These are phyloP conservation scores for Colletotrichum camelliae DNA, from an alignment of 2,329 filamentous ascomycete genomes.

Conservation along the genomic window DNA sequence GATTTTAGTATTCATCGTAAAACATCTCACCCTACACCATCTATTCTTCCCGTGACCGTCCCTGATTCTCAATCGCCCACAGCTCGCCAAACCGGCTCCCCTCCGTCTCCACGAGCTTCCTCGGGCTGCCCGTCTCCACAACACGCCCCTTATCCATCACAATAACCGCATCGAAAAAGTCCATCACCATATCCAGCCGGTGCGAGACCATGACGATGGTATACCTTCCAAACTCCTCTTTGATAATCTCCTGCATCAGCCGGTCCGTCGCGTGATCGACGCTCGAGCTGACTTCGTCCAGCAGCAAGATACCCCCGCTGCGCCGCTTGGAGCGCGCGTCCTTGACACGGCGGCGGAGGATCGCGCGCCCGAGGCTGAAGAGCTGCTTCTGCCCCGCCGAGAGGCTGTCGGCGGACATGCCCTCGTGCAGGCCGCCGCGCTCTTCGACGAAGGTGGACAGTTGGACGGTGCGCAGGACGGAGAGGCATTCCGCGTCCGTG, in stretches of 20 bases:
- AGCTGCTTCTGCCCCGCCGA: conserved; percentile 64
- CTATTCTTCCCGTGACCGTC: not conserved
- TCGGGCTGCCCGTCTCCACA: conserved; percentile 34
- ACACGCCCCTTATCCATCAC: conserved; percentile 55
- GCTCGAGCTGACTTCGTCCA: conserved; percentile 49
- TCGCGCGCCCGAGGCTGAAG: conserved; percentile 62
- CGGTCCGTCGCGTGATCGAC: conserved; percentile 48
- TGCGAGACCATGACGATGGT: conserved; percentile 62
- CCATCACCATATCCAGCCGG: conserved; percentile 54
- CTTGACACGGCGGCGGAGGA: conserved; percentile 49
- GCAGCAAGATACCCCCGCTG: conserved; percentile 36
- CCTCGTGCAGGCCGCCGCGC: conserved; percentile 29
- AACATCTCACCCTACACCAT: not conserved
- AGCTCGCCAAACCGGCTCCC: conserved; percentile 35
- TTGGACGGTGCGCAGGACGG: conserved; percentile 31
- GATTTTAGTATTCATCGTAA: not conserved
- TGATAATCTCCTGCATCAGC: conserved; percentile 45
- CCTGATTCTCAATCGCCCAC: conserved; percentile 30
- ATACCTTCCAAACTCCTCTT: conserved; percentile 41
- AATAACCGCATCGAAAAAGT: conserved; percentile 53
- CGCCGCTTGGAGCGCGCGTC: conserved; percentile 2
- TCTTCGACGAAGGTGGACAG: conserved; percentile 31
- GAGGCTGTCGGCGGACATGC: conserved; percentile 49
- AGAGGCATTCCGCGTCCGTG: conserved; percentile 29
- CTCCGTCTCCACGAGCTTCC: conserved; percentile 19